These are phyloP conservation scores for Chenopodium berlandieri DNA, from an alignment of 148 eudicot species.

Conservation along the genomic window DNA sequence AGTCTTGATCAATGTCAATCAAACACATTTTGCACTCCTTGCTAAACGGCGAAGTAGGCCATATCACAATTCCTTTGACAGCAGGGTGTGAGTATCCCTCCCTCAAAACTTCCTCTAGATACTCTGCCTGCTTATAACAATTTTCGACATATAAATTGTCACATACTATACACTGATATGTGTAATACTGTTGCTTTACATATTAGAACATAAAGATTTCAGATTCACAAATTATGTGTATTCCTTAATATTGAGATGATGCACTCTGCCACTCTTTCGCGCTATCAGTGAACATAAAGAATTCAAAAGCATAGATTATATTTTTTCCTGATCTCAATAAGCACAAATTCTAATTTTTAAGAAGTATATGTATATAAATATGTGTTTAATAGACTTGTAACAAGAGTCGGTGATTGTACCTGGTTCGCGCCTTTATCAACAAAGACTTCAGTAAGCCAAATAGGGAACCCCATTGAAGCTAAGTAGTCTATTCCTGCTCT, in stretches of 20 bases:
- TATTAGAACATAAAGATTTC: too few species aligned
- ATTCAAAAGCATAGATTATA: too few species aligned
- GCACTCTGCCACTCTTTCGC: too few species aligned
- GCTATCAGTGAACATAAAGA: too few species aligned
- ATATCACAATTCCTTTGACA: constrained; percentile 55
- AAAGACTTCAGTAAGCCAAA: constrained; percentile 62
- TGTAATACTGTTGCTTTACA: too few species aligned
- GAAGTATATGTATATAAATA: too few species aligned
- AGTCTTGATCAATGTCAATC: constrained; percentile 34
- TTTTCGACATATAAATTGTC: background rate
- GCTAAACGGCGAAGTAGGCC: constrained; percentile 39
- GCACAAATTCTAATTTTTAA: background rate
- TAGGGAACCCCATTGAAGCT: constrained; percentile 37
- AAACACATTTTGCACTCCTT: constrained; percentile 54
- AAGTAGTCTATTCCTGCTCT: constrained; percentile 51
- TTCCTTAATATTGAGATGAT: too few species aligned
- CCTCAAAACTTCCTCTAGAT: constrained; percentile 47
- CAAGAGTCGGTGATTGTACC: constrained; percentile 16
- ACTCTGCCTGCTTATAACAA: constrained; percentile 28
- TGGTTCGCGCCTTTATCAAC: constrained; percentile 43
- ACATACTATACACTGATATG: too few species aligned
- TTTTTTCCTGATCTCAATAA: background rate
- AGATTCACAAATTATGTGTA: too few species aligned
- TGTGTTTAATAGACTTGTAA: background rate
- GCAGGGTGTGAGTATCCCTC: constrained; percentile 53